Conservation (phyloP, 139 green algal species). For the Tetraselmis chui region DNA sequence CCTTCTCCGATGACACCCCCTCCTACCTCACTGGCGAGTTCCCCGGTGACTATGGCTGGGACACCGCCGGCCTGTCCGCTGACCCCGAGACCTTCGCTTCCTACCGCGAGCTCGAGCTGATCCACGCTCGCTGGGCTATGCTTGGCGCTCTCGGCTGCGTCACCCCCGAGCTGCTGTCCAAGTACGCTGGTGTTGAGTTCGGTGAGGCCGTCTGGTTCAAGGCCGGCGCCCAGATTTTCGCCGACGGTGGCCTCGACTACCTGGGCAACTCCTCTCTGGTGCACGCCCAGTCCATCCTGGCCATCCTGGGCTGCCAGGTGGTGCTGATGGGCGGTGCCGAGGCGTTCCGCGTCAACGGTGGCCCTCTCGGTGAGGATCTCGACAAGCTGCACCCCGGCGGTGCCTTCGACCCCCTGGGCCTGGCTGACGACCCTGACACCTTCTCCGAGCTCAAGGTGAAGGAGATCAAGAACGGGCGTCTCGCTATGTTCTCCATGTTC, state of each 20-base stretch:
- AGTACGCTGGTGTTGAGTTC: conserved; percentile 46
- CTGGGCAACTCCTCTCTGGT: conserved; percentile 88
- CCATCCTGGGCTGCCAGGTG: conserved; percentile 77
- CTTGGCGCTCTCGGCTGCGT: conserved; percentile 80
- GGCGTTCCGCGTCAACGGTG: conserved; percentile 35
- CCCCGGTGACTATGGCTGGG: conserved; percentile 76
- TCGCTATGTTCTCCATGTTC: conserved; percentile 74
- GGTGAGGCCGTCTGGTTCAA: conserved; percentile 71
- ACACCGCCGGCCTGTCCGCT: conserved; percentile 85
- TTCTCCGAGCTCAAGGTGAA: conserved; percentile 83
- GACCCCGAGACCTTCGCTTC: conserved; percentile 68
- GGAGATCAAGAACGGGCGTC: conserved; percentile 88
- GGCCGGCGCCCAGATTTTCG: conserved; percentile 77
- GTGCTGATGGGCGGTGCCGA: conserved; percentile 52
- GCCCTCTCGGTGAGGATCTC: conserved; percentile 37
- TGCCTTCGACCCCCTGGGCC: conserved; percentile 87
- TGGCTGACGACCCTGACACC: conserved; percentile 88
- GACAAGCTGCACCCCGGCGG: conserved; percentile 63
- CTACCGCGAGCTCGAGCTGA: conserved; percentile 93
- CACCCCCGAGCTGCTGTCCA: conserved; percentile 59
- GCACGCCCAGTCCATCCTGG: conserved; percentile 92
- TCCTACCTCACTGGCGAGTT: conserved; percentile 12
- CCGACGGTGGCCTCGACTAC: conserved; percentile 80
- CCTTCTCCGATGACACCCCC: conserved; percentile 9
- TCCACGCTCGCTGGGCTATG: conserved; percentile 97